These are phyloP conservation scores for Cyanodermella asteris DNA, from an alignment of 2,329 filamentous ascomycete genomes.

Conservation along the genomic window DNA sequence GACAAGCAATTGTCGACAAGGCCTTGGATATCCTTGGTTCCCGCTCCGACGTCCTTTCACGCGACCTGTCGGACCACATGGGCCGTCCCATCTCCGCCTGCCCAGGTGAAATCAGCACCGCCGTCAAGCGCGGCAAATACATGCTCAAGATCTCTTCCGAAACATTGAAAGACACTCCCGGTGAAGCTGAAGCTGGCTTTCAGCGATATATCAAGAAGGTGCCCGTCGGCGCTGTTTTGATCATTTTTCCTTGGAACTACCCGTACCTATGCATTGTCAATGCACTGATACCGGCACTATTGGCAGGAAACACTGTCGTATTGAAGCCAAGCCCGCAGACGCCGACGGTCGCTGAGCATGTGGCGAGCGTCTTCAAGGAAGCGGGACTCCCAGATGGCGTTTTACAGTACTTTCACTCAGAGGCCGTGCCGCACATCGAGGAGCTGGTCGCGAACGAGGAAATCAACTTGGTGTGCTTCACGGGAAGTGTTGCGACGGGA, in stretches of 20 bases:
- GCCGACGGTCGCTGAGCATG: slow-evolving; percentile 72
- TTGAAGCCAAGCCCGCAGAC: slow-evolving; percentile 91
- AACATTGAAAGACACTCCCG: slow-evolving; percentile 55
- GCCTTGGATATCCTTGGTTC: slow-evolving; percentile 49
- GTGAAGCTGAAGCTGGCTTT: slow-evolving; percentile 71
- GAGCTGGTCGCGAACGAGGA: slow-evolving; percentile 54
- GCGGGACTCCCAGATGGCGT: slow-evolving; percentile 68
- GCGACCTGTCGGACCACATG: slow-evolving; percentile 86
- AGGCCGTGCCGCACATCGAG: slow-evolving; percentile 56
- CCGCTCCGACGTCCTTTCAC: slow-evolving; percentile 57
- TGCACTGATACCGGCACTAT: slow-evolving; percentile 72
- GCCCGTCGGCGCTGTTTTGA: slow-evolving; percentile 65
- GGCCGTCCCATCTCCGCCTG: slow-evolving; percentile 78
- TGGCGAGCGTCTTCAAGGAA: slow-evolving; percentile 51
- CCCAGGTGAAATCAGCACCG: slow-evolving; percentile 62
- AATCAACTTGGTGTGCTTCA: slow-evolving; percentile 73
- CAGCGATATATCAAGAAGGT: slow-evolving; percentile 76
- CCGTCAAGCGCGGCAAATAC: slow-evolving; percentile 67
- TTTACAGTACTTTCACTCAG: slow-evolving; percentile 81
- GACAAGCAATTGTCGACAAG: slow-evolving; percentile 61
- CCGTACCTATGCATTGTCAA: slow-evolving; percentile 88
- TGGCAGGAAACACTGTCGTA: slow-evolving; percentile 78
- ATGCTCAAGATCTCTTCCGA: slow-evolving; percentile 66
- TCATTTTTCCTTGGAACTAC: slow-evolving; percentile 96
- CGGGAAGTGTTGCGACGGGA: slow-evolving; percentile 74